A percentile compares a stretch with the other conserved stretches of the same genome.
These are phyloP conservation scores for Diaporthe citri DNA, from an alignment of 2,329 filamentous ascomycete species.

Conservation along the genomic window DNA sequence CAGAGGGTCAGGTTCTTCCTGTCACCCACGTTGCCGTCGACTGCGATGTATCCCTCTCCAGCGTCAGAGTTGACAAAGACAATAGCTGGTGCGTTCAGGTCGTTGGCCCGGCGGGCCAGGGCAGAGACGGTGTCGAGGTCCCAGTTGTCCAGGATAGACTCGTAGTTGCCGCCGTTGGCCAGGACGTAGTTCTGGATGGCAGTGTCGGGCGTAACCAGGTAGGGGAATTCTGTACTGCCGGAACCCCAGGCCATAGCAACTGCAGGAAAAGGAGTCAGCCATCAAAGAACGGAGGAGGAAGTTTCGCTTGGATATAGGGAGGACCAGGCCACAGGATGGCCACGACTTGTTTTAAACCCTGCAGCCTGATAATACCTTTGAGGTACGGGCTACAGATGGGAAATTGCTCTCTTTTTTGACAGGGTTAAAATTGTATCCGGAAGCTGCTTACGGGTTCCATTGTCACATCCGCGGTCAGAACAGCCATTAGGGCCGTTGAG, in stretches of 20 bases:
- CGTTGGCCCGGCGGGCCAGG: constrained; percentile 53
- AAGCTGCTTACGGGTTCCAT: constrained; percentile 68
- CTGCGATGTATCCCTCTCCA: constrained; percentile 79
- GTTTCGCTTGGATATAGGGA: too few relatives aligned
- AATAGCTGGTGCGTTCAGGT: constrained; percentile 79
- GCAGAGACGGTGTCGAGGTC: constrained; percentile 64
- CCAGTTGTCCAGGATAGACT: constrained; percentile 59
- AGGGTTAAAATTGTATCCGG: too few relatives aligned
- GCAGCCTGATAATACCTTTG: too few relatives aligned
- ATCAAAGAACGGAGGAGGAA: too few relatives aligned
- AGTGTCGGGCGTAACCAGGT: constrained; percentile 77
- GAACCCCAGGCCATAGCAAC: constrained; percentile 89
- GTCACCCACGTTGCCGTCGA: constrained; percentile 77
- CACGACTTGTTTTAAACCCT: too few relatives aligned
- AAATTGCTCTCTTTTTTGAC: too few relatives aligned
- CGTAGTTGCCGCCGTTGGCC: constrained; percentile 66
- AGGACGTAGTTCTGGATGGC: constrained; percentile 69
- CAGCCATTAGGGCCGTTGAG: constrained; percentile 81
- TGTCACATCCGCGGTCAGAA: constrained; percentile 82
- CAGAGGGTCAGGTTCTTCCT: constrained; percentile 81
- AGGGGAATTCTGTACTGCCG: constrained; percentile 85
- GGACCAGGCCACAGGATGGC: too few relatives aligned
- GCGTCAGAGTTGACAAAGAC: constrained; percentile 86
- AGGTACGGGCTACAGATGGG: too few relatives aligned
- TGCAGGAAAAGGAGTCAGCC: too few relatives aligned